Evolutionary conservation across 768 basidiomycete species (phyloP).

Genomic region (Tricholoma sp.): DNA sequence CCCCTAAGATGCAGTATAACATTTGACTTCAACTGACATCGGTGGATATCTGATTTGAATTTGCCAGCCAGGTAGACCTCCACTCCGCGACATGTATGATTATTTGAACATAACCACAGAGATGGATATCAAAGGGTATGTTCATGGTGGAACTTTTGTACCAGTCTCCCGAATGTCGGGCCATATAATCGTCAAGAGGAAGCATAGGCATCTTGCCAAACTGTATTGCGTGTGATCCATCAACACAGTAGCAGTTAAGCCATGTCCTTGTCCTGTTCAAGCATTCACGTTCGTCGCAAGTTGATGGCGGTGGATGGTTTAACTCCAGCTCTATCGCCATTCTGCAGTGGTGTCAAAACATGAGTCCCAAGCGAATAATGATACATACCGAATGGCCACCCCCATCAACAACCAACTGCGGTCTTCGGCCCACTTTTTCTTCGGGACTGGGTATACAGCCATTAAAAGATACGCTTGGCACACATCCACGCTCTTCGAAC

Average conservation of each 20-base stretch:
- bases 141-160: constrained; percentile 38
- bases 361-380: background rate
- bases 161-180: constrained; percentile 46
- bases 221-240: constrained; percentile 70
- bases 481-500: constrained; percentile 65
- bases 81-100: constrained; percentile 46
- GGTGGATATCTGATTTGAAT: constrained; percentile 3
- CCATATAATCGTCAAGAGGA: constrained; percentile 53
- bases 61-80: constrained; percentile 19
- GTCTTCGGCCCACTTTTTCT: constrained; percentile 65
- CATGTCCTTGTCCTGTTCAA: constrained; percentile 70
- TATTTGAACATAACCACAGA: constrained; percentile 49
- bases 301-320: constrained; percentile 45
- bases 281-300: constrained; percentile 56
- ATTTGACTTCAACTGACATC: background rate
- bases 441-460: constrained; percentile 57
- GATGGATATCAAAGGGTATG: constrained; percentile 39
- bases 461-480: constrained; percentile 73
- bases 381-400: constrained; percentile 54
- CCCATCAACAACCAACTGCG: constrained; percentile 70
- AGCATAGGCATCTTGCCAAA: constrained; percentile 72
- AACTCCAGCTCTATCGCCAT: constrained; percentile 72
- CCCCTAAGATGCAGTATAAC: background rate
- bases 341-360: constrained; percentile 24
- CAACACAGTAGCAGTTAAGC: constrained; percentile 72